phyloP scores from a whole-genome alignment of 1,284 basidiomycete genomes.

The Wallemia hederae region DNA sequence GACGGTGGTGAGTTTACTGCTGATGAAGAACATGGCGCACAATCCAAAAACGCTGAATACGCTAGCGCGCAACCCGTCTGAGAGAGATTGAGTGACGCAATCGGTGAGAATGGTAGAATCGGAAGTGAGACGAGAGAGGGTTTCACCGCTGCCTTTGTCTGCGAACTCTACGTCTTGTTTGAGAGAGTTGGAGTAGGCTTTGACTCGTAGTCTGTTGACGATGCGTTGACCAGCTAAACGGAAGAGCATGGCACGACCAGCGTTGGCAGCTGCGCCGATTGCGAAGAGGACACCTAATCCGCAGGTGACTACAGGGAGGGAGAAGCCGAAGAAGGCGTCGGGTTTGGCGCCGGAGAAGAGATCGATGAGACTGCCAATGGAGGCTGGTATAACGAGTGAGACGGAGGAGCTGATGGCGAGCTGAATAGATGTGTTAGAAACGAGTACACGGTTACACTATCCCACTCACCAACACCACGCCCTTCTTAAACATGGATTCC shows the following conservation, averaged over 20 bases:
- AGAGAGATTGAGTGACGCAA: constrained; percentile 25
- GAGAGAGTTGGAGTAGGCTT: constrained; percentile 50
- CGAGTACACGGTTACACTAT: background rate
- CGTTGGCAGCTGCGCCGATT: constrained; percentile 59
- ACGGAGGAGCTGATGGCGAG: constrained; percentile 22
- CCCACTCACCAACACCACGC: background rate
- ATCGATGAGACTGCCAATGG: constrained; percentile 70
- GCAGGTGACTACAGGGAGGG: constrained; percentile 48
- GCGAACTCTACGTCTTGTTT: constrained; percentile 76
- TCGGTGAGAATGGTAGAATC: constrained; percentile 90
- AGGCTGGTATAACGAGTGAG: constrained; percentile 67
- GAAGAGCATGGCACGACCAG: constrained; percentile 64
- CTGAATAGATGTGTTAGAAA: constrained; percentile 10
- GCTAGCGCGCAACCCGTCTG: constrained; percentile 11
- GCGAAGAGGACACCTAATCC: constrained; percentile 54
- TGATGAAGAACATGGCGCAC: constrained; percentile 80
- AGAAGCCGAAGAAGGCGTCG: constrained; percentile 45
- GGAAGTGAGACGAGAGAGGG: constrained; percentile 63
- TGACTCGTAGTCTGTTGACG: constrained; percentile 57
- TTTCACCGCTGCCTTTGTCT: constrained; percentile 76
- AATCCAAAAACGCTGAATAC: constrained; percentile 10
- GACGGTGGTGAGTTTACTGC: constrained; percentile 57
- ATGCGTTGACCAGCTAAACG: constrained; percentile 68
- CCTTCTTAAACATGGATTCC: background rate
- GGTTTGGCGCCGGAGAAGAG: constrained; percentile 45